Evolutionary conservation across 2,329 filamentous ascomycete genomes (phyloP), one percentile per base, ranked within the genome.

Genomic region (Aspergillus candidus): DNA sequence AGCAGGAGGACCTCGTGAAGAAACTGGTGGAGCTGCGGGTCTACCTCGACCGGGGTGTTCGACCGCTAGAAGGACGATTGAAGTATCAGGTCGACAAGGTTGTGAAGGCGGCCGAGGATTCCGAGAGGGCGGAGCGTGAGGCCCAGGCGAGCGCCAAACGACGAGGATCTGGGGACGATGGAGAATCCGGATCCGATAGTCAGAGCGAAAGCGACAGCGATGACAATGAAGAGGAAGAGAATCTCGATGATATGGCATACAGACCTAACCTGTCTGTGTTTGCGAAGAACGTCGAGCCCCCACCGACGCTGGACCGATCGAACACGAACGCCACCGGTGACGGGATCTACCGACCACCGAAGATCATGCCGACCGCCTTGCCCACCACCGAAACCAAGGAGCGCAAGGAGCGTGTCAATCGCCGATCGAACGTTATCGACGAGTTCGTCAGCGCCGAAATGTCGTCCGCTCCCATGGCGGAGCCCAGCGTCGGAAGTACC

Each of bases 21-120:
- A 95, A 94, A 62, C 76, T 98, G n/a, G 82, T 90, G 13, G 89
- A 95, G 66, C 73, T 96, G 41, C 80, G 91, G n/a, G 75, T 96
- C 1, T 97, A 94, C 63, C 74, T 98, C 1, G 94, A 98, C 60
- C 89, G 89, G 62, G 94, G 93, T 53, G 86, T 95, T 3, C 82
- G 87, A 12, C 93, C 93, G 0, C 71, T 97, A 12, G 94, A 98
- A 68, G 84, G 85, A 54, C 86, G 90, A 57, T 71, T 98, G 49
- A 91, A 89, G 54, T 98, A 96, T 68, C 90, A 96, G 63, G 88
- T 98, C 58, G 91, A 97, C 67, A 93, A 94, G 62, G 89, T 96
- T 18, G 75, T 98, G 14, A 85, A 88, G 51, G 87, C 88, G 0
- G 89, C 89, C 31, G 86, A 94, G 49, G 61, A 70, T 48, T 56